Evolutionary conservation across 192 early-diverging fungal species (phyloP).

Genomic region (Gonapodya prolifera): DNA sequence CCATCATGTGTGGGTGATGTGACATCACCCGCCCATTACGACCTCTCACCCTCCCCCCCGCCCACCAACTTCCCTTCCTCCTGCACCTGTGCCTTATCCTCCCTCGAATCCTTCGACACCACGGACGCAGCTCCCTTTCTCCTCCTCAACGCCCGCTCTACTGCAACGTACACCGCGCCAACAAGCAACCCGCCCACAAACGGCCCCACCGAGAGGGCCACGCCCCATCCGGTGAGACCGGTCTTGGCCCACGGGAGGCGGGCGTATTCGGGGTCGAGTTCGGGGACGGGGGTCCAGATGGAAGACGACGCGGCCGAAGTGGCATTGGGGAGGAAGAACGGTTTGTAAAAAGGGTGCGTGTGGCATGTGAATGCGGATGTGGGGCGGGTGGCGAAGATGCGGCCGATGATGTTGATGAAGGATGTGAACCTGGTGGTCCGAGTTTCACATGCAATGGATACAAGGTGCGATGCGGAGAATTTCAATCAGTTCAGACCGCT

Average conservation of each 20-base stretch:
- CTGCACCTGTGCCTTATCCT: too few species aligned
- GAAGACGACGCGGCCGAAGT: too few species aligned
- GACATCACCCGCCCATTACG: too few species aligned
- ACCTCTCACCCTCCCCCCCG: too few species aligned
- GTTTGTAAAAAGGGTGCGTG: conserved; percentile 23
- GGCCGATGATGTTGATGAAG: conserved; percentile 21
- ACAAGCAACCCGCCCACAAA: not conserved
- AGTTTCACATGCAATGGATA: not conserved
- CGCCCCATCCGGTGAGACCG: not conserved
- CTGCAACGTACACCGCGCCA: not conserved
- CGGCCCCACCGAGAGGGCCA: not conserved
- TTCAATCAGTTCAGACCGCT: too few species aligned
- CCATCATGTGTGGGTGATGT: too few species aligned
- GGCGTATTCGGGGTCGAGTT: conserved; percentile 15
- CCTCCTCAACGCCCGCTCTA: too few species aligned
- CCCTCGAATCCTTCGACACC: too few species aligned
- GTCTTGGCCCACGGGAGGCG: conserved; percentile 19
- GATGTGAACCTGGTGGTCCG: not conserved
- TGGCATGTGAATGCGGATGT: conserved; percentile 18
- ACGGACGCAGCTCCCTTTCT: too few species aligned
- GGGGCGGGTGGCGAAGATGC: conserved; percentile 17
- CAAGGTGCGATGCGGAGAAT: not conserved
- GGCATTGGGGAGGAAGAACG: too few species aligned
- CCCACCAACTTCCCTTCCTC: too few species aligned
- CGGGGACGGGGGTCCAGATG: conserved; percentile 14